Conservation (phyloP, 768 basidiomycete genomes). For the Agrocybe praecox region DNA sequence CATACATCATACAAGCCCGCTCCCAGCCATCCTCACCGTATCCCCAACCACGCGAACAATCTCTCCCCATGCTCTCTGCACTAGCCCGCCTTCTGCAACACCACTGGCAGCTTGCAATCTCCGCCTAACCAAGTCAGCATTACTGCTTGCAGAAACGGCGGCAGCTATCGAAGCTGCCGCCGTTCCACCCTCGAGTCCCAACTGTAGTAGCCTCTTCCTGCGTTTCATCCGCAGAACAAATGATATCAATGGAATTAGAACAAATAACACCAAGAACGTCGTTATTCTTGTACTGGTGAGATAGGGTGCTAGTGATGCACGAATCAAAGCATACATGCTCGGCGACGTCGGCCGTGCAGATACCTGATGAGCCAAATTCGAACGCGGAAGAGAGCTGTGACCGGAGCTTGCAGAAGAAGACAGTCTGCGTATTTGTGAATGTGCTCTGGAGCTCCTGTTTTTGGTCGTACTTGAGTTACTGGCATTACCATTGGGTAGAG, state of each 20-base stretch:
- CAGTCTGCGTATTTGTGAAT: conserved; percentile 26
- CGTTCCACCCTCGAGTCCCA: conserved; percentile 14
- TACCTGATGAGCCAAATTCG: conserved; percentile 20
- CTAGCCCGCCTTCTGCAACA: conserved; percentile 35
- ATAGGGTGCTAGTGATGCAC: conserved; percentile 49
- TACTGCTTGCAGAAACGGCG: conserved; percentile 28
- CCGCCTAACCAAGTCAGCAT: conserved; percentile 60
- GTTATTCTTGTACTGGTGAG: conserved; percentile 49
- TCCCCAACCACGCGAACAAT: conserved; percentile 57
- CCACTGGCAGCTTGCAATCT: conserved; percentile 48
- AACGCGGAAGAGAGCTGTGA: conserved; percentile 23
- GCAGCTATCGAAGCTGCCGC: conserved; percentile 14
- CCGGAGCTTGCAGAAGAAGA: conserved; percentile 23
- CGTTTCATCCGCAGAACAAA: conserved; percentile 55
- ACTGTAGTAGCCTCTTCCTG: conserved; percentile 31
- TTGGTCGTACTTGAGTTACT: not conserved
- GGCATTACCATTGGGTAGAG: conserved; percentile 8
- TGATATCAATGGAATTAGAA: conserved; percentile 47
- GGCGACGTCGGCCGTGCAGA: conserved; percentile 19
- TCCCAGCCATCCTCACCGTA: conserved; percentile 76
- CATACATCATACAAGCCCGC: conserved; percentile 40
- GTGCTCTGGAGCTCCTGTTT: conserved; percentile 15
- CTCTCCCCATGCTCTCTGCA: conserved; percentile 52
- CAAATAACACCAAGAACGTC: conserved; percentile 49
- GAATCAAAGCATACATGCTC: conserved; percentile 46